Conservation (phyloP, 2,329 filamentous ascomycete genomes). For the Trichoderma polysporum region DNA sequence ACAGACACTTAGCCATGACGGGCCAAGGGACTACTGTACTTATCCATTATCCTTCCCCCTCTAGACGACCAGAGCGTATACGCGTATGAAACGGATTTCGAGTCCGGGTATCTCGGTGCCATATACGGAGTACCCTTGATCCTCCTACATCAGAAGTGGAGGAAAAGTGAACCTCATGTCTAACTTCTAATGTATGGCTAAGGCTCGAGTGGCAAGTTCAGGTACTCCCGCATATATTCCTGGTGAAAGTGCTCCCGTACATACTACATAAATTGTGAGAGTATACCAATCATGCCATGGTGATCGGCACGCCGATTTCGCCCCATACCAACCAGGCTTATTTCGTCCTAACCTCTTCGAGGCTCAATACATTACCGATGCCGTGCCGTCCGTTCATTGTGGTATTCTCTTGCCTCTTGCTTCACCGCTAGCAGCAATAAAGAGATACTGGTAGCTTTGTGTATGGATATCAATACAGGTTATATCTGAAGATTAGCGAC, state of each 20-base stretch:
- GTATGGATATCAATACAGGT: background rate
- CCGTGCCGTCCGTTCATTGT: background rate
- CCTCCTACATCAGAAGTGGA: background rate
- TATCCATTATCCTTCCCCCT: background rate
- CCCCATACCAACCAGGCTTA: background rate
- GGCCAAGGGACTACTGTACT: background rate
- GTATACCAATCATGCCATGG: constrained; percentile 3
- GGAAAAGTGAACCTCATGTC: background rate
- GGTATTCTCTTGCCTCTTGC: background rate
- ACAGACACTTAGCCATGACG: background rate
- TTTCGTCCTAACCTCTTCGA: background rate
- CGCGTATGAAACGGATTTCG: background rate
- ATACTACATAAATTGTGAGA: background rate
- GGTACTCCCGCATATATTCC: constrained; percentile 9
- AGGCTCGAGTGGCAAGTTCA: background rate
- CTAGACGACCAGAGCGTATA: background rate
- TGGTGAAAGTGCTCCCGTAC: background rate
- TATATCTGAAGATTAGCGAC: background rate
- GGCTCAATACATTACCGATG: background rate
- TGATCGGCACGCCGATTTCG: constrained; percentile 2
- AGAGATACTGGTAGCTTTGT: background rate
- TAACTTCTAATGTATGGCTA: background rate
- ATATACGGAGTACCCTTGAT: background rate
- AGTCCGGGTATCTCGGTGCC: background rate
- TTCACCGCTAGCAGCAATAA: background rate